Conservation (phyloP, 371 early-diverging fungal genomes). For the Lichtheimia hyalospora region DNA sequence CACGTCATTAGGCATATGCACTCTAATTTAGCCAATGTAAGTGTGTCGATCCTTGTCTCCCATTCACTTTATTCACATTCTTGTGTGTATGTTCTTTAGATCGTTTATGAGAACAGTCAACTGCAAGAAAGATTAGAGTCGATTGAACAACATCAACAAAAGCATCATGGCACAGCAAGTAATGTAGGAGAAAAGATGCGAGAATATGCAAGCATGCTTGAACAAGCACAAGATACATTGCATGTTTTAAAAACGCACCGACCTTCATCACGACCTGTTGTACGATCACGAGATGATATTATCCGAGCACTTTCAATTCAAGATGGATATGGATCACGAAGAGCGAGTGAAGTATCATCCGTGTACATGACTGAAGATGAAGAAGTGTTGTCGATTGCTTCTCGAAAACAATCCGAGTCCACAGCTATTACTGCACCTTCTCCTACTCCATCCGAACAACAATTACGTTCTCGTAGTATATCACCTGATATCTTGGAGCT, state of each 20-base stretch:
- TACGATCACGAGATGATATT: conserved; percentile 4
- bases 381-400: conserved; percentile 5
- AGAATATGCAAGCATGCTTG: conserved; percentile 45
- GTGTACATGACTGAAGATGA: conserved; percentile 19
- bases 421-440: background rate
- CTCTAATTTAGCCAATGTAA: conserved; percentile 56
- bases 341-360: conserved; percentile 19
- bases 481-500: conserved; percentile 27
- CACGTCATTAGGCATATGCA: conserved; percentile 55
- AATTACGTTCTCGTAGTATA: conserved; percentile 2
- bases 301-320: conserved; percentile 10
- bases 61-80: too few species aligned
- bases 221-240: conserved; percentile 40
- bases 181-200: conserved; percentile 37
- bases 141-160: conserved; percentile 29
- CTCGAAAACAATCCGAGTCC: background rate
- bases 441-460: background rate
- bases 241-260: conserved; percentile 21
- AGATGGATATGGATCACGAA: conserved; percentile 14
- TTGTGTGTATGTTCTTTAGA: conserved; percentile 14
- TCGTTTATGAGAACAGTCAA: conserved; percentile 35
- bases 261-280: conserved; percentile 3
- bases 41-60: conserved; percentile 3
- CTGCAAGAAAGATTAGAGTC: conserved; percentile 29
- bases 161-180: conserved; percentile 28